A percentile compares a stretch with the other conserved stretches of the same genome.
phyloP scores from a whole-genome alignment of 1,139 yeast genomes.

The Maudiozyma humilis region DNA sequence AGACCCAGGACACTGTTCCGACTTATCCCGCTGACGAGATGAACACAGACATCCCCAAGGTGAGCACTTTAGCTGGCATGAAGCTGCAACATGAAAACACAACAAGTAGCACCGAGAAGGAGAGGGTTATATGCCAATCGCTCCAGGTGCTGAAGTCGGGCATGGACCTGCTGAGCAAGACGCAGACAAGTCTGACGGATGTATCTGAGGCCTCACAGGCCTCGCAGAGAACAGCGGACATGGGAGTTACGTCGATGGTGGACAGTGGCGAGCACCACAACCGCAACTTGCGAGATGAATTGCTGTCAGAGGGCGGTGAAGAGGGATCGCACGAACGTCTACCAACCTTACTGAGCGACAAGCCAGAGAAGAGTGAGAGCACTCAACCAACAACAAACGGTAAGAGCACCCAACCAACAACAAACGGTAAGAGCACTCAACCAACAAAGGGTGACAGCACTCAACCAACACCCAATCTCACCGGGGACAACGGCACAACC shows the following conservation, averaged over 20 bases:
- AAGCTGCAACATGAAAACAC: neutral
- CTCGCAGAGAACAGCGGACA: neutral
- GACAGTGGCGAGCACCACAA: neutral
- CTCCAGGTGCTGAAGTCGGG: neutral
- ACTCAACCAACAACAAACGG: too few relatives aligned
- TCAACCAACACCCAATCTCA: too few relatives aligned
- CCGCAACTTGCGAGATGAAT: neutral
- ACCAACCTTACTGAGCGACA: too few relatives aligned
- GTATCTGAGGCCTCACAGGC: neutral
- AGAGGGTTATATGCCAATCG: neutral
- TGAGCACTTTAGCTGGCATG: neutral
- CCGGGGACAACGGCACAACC: too few relatives aligned
- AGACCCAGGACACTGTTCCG: neutral
- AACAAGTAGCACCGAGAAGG: slow-evolving; percentile 2
- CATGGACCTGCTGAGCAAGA: slow-evolving; percentile 2
- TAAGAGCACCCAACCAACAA: too few relatives aligned
- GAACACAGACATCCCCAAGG: neutral
- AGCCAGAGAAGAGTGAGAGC: too few relatives aligned
- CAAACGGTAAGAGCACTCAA: too few relatives aligned
- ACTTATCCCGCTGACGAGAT: neutral
- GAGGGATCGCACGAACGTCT: neutral
- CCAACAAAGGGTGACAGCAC: too few relatives aligned
- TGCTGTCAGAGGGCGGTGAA: neutral
- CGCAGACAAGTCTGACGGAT: slow-evolving; percentile 1
- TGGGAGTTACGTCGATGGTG: neutral